These are phyloP conservation scores for Boletus subparvulus DNA, from an alignment of 768 basidiomycete genomes.

Conservation along the genomic window DNA sequence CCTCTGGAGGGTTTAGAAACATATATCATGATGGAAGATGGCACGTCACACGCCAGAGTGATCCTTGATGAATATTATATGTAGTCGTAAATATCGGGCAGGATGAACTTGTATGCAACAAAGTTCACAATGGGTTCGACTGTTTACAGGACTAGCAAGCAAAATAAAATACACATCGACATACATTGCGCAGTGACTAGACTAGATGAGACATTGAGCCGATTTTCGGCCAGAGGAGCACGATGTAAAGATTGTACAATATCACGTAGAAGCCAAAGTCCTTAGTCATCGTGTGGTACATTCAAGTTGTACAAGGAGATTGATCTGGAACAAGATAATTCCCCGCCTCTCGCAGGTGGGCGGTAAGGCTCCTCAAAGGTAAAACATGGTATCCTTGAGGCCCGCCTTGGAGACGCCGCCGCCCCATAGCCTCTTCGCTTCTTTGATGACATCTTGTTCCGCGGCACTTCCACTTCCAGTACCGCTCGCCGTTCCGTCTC, in stretches of 20 bases:
- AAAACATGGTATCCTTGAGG: slow-evolving; percentile 75
- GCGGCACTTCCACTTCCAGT: slow-evolving; percentile 37
- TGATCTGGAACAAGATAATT: neutral
- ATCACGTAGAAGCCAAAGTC: neutral
- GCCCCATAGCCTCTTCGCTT: slow-evolving; percentile 57
- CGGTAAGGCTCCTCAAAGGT: slow-evolving; percentile 44
- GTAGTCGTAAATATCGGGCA: neutral
- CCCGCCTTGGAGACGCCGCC: slow-evolving; percentile 47
- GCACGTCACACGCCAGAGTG: slow-evolving; percentile 55
- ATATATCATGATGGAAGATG: slow-evolving; percentile 64
- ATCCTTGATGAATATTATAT: slow-evolving; percentile 45
- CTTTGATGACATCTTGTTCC: slow-evolving; percentile 51
- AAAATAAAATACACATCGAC: neutral
- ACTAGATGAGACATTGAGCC: neutral
- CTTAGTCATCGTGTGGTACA: neutral
- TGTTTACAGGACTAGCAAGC: neutral
- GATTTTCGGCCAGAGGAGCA: neutral
- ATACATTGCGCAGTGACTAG: neutral
- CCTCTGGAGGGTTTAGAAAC: slow-evolving; percentile 51
- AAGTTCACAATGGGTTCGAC: neutral
- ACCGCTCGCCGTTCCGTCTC: slow-evolving; percentile 28
- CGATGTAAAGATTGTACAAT: neutral
- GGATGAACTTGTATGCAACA: neutral
- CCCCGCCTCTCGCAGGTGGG: neutral
- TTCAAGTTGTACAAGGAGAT: neutral